These are phyloP conservation scores for Tylopilus sp. DNA, from an alignment of 768 basidiomycete genomes.

Conservation along the genomic window DNA sequence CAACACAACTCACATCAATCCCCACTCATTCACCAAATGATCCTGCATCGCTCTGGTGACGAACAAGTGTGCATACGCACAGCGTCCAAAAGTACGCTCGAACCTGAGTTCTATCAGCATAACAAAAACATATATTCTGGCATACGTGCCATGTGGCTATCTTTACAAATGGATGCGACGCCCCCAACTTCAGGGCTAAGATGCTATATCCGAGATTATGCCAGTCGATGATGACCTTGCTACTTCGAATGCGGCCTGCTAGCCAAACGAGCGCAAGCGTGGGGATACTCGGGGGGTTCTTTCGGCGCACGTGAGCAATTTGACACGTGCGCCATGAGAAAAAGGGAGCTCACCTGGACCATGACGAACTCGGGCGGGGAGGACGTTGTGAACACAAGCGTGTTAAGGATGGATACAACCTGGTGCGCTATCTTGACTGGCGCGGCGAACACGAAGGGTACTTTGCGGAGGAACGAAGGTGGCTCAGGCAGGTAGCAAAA, in stretches of 20 bases:
- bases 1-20: conserved; percentile 63
- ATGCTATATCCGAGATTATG: conserved; percentile 97
- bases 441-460: conserved; percentile 71
- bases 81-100: conserved; percentile 73
- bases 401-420: conserved; percentile 54
- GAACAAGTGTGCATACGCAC: conserved; percentile 87
- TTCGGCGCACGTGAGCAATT: conserved; percentile 7
- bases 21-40: conserved; percentile 66
- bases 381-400: conserved; percentile 56
- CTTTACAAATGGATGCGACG: conserved; percentile 62
- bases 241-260: conserved; percentile 60
- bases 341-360: conserved; percentile 79
- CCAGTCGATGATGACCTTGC: conserved; percentile 96
- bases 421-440: conserved; percentile 81
- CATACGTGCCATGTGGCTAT: conserved; percentile 66
- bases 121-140: neutral
- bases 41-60: conserved; percentile 88
- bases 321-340: neutral
- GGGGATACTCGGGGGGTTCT: conserved; percentile 98
- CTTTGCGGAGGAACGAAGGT: conserved; percentile 44
- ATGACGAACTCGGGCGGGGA: conserved; percentile 81
- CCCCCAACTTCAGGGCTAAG: conserved; percentile 77
- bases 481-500: conserved; percentile 67
- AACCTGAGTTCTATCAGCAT: conserved; percentile 51
- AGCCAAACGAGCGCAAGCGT: conserved; percentile 85